Conservation (phyloP, 768 basidiomycete genomes). For the Tricholoma furcatifolium region DNA sequence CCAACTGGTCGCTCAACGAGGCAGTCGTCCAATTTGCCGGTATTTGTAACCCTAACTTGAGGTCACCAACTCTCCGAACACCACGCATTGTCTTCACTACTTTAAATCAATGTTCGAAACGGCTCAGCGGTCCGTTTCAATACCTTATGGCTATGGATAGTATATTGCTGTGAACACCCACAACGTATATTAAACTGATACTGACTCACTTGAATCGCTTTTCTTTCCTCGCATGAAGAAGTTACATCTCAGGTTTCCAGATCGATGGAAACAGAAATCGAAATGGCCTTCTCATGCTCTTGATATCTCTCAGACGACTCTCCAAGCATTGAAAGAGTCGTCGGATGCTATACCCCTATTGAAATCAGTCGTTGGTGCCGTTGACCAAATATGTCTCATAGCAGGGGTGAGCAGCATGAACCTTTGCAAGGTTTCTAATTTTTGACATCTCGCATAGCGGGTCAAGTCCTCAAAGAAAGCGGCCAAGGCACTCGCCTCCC, state of each 20-base stretch:
- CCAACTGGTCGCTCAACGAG: constrained; percentile 28
- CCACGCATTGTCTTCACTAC: no score
- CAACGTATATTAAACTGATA: no score
- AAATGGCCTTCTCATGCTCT: neutral
- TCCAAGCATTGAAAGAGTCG: neutral
- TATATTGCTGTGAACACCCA: no score
- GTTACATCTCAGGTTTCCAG: neutral
- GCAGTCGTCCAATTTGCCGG: constrained; percentile 32
- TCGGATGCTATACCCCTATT: neutral
- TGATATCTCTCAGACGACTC: neutral
- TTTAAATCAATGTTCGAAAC: neutral
- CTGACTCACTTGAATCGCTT: no score
- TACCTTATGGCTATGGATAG: no score
- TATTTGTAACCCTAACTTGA: constrained; percentile 32
- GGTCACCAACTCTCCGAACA: constrained; percentile 14
- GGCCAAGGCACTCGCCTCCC: neutral
- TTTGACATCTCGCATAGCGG: neutral
- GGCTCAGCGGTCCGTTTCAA: no score
- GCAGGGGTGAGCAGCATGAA: neutral
- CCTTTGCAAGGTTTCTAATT: neutral
- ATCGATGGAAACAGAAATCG: neutral
- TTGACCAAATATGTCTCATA: neutral
- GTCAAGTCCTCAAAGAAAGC: neutral
- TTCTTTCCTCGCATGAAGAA: neutral
- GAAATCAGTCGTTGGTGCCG: neutral